A percentile compares a stretch with the other conserved stretches of the same genome.
Conservation (phyloP, 176 grass and related monocot genomes). For the Cenchrus purpureus region DNA sequence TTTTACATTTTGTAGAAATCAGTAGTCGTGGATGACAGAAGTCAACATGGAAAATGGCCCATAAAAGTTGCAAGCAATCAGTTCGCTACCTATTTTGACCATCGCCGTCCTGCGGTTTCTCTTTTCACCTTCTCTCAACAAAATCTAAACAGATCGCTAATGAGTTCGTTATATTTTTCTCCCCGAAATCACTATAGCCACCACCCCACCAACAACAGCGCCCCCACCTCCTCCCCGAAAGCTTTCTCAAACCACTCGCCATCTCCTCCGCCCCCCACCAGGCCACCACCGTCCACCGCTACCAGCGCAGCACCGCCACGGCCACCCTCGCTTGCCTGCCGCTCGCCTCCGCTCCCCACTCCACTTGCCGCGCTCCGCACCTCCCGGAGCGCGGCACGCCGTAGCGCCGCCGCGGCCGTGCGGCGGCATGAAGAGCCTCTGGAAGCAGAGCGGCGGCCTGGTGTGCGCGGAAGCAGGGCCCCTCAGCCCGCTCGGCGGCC, state of each 20-base stretch:
- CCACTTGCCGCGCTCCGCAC: background rate
- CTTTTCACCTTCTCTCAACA: constrained; percentile 6
- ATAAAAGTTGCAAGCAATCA: background rate
- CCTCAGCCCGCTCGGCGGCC: constrained; percentile 29
- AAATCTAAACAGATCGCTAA: constrained; percentile 14
- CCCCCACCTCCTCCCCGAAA: constrained; percentile 2
- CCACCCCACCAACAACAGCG: background rate
- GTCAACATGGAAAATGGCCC: no score
- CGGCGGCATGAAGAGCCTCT: constrained; percentile 49
- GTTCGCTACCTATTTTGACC: background rate
- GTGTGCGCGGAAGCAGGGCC: constrained; percentile 27
- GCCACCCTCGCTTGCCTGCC: constrained; percentile 11
- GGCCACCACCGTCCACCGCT: background rate
- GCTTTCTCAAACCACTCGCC: constrained; percentile 34
- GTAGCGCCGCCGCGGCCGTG: background rate
- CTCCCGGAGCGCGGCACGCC: background rate
- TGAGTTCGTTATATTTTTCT: background rate
- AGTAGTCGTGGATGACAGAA: no score
- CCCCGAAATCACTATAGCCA: constrained; percentile 12
- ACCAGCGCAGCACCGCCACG: background rate
- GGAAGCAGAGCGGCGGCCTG: constrained; percentile 59
- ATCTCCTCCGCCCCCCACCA: background rate
- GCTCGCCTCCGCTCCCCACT: background rate
- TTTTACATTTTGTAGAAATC: no score
- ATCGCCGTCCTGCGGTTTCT: background rate